Evolutionary conservation across 75 land plant species (phyloP), one percentile per base, ranked within the genome.

Genomic region (Cryptomeria japonica): DNA sequence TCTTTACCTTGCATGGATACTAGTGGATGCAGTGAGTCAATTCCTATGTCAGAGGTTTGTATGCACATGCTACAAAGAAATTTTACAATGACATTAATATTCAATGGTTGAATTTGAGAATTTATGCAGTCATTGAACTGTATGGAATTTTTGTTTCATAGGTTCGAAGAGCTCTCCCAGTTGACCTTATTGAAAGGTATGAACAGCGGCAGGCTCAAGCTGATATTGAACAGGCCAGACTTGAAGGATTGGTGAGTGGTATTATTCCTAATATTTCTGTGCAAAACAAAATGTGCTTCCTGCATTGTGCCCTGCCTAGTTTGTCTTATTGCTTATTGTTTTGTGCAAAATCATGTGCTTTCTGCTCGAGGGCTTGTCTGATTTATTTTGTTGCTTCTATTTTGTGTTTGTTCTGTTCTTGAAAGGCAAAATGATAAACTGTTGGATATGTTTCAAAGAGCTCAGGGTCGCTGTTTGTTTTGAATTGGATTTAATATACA

Each of bases 151-250:
- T 34, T 5, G 5, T 11, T 49, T 13, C 22, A 19, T 86, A 91
- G 92, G 89, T 91, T 75, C 76, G 49, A 80, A 88, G 92, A 82
- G 87, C 92, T 38, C 85, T 91, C 55, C 92, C 92, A 37, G 87
- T 75, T 85, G 92, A 90, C 36, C 46, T 90, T 47, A 38, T 90
- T 36, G 58, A 83, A 49, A 91, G 88, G 80, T 91, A 91, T 88
- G 92, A 91, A 73, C 87, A 90, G 80, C 88, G 92, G n/a, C 89
- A 90, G 47, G 92, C 92, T 79, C 92, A 91, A 76, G 85, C 88
- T 53, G 88, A 93, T 41, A 87, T 91, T 83, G 89, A 83, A 39
- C 83, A 75, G 84, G 92, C 92, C 25, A 91, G 86, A 70, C 86
- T 91, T 5, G 55, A 79, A 32, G 92, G 91, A 44, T 68, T 91